These are phyloP conservation scores for Eimeria tenella DNA, from an alignment of 169 alveolate genomes.

Conservation along the genomic window DNA sequence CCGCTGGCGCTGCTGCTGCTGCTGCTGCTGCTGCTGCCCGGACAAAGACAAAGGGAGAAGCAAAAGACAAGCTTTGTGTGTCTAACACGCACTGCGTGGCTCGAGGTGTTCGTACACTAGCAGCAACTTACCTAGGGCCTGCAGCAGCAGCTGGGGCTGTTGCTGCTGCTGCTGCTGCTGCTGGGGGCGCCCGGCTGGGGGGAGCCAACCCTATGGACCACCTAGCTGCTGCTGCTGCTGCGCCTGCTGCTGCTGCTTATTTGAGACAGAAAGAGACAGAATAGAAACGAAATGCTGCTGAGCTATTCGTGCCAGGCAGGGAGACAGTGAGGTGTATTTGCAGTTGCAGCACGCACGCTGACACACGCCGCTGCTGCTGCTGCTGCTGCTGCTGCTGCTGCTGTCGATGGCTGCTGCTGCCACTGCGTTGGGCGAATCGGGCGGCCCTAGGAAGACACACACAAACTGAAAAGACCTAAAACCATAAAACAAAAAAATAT, in stretches of 20 bases:
- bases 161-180: conserved; percentile 58
- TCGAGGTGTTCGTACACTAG: conserved; percentile 1
- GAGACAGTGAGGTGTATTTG: conserved; percentile 28
- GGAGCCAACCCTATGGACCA: conserved; percentile 13
- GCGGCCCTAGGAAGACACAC: conserved; percentile 49
- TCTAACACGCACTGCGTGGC: not conserved
- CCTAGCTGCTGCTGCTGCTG: conserved; percentile 29
- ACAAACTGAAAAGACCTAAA: conserved; percentile 12
- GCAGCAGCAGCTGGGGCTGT: conserved; percentile 39
- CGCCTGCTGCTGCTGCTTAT: conserved; percentile 3
- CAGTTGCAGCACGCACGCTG: conserved; percentile 60
- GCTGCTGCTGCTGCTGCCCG: conserved; percentile 2
- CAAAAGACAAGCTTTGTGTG: conserved; percentile 11
- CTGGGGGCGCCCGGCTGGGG: conserved; percentile 64
- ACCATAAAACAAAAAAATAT: not conserved
- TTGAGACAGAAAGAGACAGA: conserved; percentile 45
- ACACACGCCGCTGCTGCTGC: conserved; percentile 35
- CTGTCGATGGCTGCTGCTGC: conserved; percentile 66
- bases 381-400: conserved; percentile 60
- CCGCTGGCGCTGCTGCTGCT: conserved; percentile 17
- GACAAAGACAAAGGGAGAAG: not conserved
- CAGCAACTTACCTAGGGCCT: conserved; percentile 16
- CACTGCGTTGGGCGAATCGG: conserved; percentile 9
- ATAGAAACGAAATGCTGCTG: not conserved
- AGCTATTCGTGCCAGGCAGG: not conserved